Evolutionary conservation across 2,329 filamentous ascomycete species (phyloP).

Genomic region (Aspergillus sp.): DNA sequence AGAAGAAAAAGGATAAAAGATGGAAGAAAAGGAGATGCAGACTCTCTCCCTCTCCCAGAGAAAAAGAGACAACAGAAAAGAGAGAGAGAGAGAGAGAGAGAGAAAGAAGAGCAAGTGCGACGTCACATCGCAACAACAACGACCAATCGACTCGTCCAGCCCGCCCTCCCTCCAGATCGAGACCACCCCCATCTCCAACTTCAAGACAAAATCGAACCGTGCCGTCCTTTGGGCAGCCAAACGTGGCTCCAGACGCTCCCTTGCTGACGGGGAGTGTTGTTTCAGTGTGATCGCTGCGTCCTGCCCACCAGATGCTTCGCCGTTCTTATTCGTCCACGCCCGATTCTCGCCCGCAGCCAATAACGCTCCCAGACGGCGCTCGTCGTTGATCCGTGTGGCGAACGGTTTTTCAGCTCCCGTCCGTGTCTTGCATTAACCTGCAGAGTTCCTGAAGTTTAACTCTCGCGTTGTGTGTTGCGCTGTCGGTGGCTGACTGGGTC

Average conservation of each 20-base stretch:
- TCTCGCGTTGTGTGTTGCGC: neutral
- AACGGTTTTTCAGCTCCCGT: neutral
- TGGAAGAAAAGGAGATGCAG: neutral
- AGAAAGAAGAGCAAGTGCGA: slow-evolving; percentile 4
- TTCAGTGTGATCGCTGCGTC: neutral
- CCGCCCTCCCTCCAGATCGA: neutral
- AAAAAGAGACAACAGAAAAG: neutral
- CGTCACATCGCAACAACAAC: slow-evolving; percentile 13
- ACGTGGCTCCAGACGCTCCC: slow-evolving; percentile 13
- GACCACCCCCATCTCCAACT: neutral
- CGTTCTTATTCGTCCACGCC: slow-evolving; percentile 7
- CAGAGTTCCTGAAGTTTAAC: slow-evolving; percentile 3
- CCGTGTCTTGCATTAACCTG: slow-evolving; percentile 9
- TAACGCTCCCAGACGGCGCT: neutral
- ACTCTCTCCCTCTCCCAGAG: too few relatives aligned
- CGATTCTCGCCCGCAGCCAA: slow-evolving; percentile 1
- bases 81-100: neutral
- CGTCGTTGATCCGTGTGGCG: neutral
- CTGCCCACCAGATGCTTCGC: neutral
- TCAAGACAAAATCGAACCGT: slow-evolving; percentile 1
- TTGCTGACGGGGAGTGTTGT: neutral
- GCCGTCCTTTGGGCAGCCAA: neutral
- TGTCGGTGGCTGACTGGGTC: neutral
- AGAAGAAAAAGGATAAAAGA: slow-evolving; percentile 6
- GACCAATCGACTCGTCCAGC: neutral